Conservation (phyloP, 2,329 filamentous ascomycete species). For the Diaporthe amygdali region DNA sequence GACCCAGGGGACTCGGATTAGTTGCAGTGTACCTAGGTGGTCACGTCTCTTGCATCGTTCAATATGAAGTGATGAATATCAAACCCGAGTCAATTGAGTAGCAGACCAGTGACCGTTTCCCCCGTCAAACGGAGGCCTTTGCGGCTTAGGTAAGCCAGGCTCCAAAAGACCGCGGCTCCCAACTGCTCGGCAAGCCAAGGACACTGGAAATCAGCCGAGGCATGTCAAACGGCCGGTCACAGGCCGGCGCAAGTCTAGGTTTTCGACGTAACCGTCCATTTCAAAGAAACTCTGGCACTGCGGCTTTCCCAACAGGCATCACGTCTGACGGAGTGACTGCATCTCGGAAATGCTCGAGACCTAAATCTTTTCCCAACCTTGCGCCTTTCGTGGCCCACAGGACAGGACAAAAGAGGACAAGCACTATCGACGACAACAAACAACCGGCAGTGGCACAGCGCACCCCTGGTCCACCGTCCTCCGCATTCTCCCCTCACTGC, state of each 20-base stretch:
- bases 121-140: background rate
- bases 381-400: slow-evolving; percentile 5
- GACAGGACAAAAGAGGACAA: slow-evolving; percentile 5
- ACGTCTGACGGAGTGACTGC: background rate
- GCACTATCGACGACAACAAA: background rate
- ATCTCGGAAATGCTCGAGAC: background rate
- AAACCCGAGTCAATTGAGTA: background rate
- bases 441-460: background rate
- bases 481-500: slow-evolving; percentile 10
- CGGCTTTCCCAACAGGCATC: background rate
- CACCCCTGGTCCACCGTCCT: background rate
- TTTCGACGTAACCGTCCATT: background rate
- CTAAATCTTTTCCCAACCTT: background rate
- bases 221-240: slow-evolving; percentile 11
- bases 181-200: background rate
- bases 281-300: background rate
- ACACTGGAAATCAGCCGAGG: slow-evolving; percentile 11
- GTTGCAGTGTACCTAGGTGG: background rate
- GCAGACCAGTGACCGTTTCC: background rate
- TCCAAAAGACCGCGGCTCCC: background rate
- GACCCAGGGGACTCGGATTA: background rate
- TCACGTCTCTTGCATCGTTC: no score
- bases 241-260: slow-evolving; percentile 7
- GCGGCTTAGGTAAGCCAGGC: background rate
- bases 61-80: background rate